phyloP scores from a whole-genome alignment of 2,329 filamentous ascomycete genomes.

The Pestalotiopsis sp. region DNA sequence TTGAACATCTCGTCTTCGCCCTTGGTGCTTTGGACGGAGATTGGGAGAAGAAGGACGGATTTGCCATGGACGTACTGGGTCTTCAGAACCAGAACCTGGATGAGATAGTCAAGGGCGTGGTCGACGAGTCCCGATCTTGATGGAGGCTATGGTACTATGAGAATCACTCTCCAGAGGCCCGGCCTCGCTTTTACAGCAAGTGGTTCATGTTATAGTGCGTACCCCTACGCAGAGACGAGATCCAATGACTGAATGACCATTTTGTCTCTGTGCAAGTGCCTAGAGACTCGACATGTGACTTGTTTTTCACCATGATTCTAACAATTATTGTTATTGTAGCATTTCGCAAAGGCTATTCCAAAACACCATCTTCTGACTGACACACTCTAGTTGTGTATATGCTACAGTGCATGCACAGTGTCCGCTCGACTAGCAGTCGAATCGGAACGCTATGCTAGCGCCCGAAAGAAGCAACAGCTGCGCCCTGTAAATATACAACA shows the following conservation, averaged over 20 bases:
- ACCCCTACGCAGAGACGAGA: too few species aligned
- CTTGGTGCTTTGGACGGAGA: conserved; percentile 50
- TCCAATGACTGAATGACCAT: too few species aligned
- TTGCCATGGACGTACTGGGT: conserved; percentile 50
- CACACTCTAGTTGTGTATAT: too few species aligned
- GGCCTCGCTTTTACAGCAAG: too few species aligned
- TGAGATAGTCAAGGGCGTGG: conserved; percentile 34
- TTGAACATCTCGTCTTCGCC: conserved; percentile 53
- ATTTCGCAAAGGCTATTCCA: too few species aligned
- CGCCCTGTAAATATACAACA: background rate
- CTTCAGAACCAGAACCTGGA: conserved; percentile 51
- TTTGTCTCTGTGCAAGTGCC: background rate
- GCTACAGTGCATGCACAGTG: too few species aligned
- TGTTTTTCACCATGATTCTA: background rate
- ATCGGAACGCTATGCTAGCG: background rate
- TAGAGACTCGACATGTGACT: background rate
- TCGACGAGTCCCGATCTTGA: background rate
- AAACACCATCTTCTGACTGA: too few species aligned
- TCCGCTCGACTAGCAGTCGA: too few species aligned
- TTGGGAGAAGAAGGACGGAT: conserved; percentile 47
- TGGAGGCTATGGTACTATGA: background rate
- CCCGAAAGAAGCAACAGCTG: background rate
- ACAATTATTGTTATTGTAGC: background rate
- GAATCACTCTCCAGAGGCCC: background rate
- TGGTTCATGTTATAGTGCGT: too few species aligned